Base-by-base conservation (phyloP, 768 basidiomycete species). In the Cubamyces sp. region DNA sequence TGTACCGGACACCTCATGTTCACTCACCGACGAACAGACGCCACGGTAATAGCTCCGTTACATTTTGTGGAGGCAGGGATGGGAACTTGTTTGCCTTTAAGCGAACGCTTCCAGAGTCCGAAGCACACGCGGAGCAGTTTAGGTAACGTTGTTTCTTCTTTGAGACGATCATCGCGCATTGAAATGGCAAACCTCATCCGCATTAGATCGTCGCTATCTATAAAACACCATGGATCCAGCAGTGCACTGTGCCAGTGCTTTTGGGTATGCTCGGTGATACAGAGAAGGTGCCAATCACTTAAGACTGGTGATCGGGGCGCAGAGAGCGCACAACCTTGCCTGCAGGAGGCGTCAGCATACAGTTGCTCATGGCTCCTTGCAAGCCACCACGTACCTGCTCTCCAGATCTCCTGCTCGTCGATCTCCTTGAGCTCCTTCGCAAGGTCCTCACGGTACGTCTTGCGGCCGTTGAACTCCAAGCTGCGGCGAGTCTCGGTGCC, bases 321-420 rank as follows among this genome's bases (percentile, higher is more conserved):
- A 96, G 79, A 16, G 89, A 89, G 63, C 96, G 90, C 55, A 98
- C 96, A 62, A 85, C 86, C 83, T 96, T 95, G 79, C 95, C 89
- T 84, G 40, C 23, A 25, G 28, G 21, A 26, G 19, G 2, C 30
- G 21, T 53, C 19, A 62, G 46, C 14, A 39, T 6, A 51, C 34
- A 18, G 11, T 23, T 21, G 3, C 46, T 16, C 25, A 14, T 6
- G 8, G 16, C n/a, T 14, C 25, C n/a, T 16, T 21, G 19, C 18
- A 3, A 7, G 15, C 23, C 37, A 68, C 21, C 15, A 76, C 84
- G 62, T 73, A 85, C 89, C 95, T 66, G 96, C 96, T 63, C 94
- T 82, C 96, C 96, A 98, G 76, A 98, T 98, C 82, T 98, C 96
- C 79, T 98, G 96, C 77, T 94, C 87, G 79, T 98, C 88, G 71